Conservation (phyloP, 2,329 filamentous ascomycete genomes). For the Teratosphaeria gauchensis region DNA sequence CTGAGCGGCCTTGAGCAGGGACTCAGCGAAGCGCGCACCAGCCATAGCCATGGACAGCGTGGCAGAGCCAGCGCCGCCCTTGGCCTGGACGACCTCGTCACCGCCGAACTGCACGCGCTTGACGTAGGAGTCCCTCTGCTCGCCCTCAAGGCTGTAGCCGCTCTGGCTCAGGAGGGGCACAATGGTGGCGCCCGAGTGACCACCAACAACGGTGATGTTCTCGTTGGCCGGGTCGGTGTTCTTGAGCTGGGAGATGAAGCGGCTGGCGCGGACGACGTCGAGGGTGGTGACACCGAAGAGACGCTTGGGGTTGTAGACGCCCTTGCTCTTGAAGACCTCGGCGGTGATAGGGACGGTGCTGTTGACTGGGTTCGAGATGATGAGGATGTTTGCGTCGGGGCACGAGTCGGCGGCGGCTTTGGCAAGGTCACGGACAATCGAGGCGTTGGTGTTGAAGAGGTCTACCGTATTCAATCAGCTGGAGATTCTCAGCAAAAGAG, state of each 20-base stretch:
- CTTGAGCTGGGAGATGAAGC: slow-evolving; percentile 96
- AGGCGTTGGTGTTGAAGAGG: slow-evolving; percentile 99
- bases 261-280: slow-evolving; percentile 92
- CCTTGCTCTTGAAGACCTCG: slow-evolving; percentile 90
- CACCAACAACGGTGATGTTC: slow-evolving; percentile 92
- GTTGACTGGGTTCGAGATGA: slow-evolving; percentile 99
- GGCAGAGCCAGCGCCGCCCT: slow-evolving; percentile 93
- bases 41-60: slow-evolving; percentile 99
- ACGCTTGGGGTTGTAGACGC: slow-evolving; percentile 98
- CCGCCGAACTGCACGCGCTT: slow-evolving; percentile 97
- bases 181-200: slow-evolving; percentile 96
- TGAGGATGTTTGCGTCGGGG: slow-evolving; percentile 87
- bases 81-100: slow-evolving; percentile 98
- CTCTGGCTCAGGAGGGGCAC: slow-evolving; percentile 95
- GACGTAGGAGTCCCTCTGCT: slow-evolving; percentile 66
- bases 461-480: slow-evolving; percentile 40
- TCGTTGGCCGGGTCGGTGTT: slow-evolving; percentile 79
- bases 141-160: slow-evolving; percentile 72
- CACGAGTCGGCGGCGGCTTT: slow-evolving; percentile 83
- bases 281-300: slow-evolving; percentile 99
- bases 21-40: slow-evolving; percentile 76
- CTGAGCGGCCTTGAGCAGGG: slow-evolving; percentile 80
- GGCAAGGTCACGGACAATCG: slow-evolving; percentile 95
- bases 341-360: slow-evolving; percentile 95
- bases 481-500: neutral